Base-by-base conservation (phyloP, 805 yeast species). In the Zygosaccharomyces lentus region DNA sequence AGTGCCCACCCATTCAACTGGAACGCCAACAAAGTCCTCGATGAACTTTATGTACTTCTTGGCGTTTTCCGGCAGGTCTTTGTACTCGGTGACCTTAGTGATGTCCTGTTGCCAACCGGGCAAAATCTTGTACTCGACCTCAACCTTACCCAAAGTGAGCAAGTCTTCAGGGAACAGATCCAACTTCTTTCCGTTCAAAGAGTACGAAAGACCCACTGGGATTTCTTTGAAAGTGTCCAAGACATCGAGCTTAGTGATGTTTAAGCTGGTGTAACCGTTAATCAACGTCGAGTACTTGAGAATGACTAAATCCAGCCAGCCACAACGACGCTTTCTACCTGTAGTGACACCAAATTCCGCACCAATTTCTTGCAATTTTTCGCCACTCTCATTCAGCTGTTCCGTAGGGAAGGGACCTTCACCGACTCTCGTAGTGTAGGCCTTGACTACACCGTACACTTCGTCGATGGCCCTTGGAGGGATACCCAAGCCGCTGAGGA, bases 321-420 rank as follows among this genome's bases (percentile, higher is more conserved):
- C 99, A 69, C 99, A 93, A 72, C 99, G 83, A 76, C 99, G 86
- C 78, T 90, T 89, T 74, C 99, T 84, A 56, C 99, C 99, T 30
- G 99, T 93, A 53, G 99, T 93, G 57, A 93, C 99, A 70, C 99
- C 99, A 61, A 66, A 87, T 71, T 93, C 99, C 48, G 90, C 96
- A 61, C 99, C 99, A 52, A 93, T 87, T 36, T 75, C 70, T 69
- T 93, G 99, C 64, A 93, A 75, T 55, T 80, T 79, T 60, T 86
- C 95, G 62, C 99, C 99, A 39, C 73, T 80, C 30, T 72, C 81
- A 67, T 91, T 89, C 65, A 90, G 77, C 67, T 90, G 98, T 71
- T 93, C 99, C 47, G 98, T 84, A 51, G 99, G 97, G 85, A 93
- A 93, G 26, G 99, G 99, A 54, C 99, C 99, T 65, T 90, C 98